Conservation (phyloP, 106 monocot species). For the Dendrobium officinale region DNA sequence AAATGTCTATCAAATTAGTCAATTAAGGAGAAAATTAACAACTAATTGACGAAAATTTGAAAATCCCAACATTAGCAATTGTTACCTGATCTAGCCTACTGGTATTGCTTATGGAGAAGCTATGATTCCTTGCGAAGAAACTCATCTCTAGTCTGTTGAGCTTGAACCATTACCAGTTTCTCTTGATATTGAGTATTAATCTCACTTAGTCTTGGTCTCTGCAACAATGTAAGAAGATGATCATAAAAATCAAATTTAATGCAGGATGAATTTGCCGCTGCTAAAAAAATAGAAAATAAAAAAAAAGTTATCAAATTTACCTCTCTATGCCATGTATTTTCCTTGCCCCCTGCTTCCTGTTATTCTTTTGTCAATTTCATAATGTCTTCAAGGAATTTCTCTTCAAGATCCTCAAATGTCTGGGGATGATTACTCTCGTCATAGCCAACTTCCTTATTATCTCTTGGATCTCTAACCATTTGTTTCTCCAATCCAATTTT, state of each 20-base stretch:
- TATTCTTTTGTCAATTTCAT: conserved; percentile 68
- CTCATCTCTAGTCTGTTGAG: conserved; percentile 69
- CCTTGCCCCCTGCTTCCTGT: conserved; percentile 75
- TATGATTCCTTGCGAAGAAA: conserved; percentile 45
- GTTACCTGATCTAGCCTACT: too few species aligned
- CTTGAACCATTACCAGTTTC: conserved; percentile 16
- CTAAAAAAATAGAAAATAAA: background rate
- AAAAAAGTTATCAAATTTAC: conserved; percentile 18
- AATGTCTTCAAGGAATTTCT: conserved; percentile 72
- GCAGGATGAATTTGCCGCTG: background rate
- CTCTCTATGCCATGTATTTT: conserved; percentile 80
- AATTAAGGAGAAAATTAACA: too few species aligned
- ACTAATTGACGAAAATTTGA: too few species aligned
- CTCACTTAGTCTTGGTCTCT: conserved; percentile 50
- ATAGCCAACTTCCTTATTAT: conserved; percentile 36
- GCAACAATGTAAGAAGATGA: conserved; percentile 6
- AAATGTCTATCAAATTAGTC: too few species aligned
- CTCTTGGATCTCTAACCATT: conserved; percentile 31
- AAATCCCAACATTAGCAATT: too few species aligned
- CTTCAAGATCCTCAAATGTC: conserved; percentile 73
- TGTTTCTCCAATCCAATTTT: conserved; percentile 44
- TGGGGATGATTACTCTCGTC: conserved; percentile 43
- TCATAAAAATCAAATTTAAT: background rate
- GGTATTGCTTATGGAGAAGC: too few species aligned
- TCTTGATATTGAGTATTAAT: conserved; percentile 50